Base-by-base conservation (phyloP, 768 basidiomycete species). In the Pisolithus microcarpus region DNA sequence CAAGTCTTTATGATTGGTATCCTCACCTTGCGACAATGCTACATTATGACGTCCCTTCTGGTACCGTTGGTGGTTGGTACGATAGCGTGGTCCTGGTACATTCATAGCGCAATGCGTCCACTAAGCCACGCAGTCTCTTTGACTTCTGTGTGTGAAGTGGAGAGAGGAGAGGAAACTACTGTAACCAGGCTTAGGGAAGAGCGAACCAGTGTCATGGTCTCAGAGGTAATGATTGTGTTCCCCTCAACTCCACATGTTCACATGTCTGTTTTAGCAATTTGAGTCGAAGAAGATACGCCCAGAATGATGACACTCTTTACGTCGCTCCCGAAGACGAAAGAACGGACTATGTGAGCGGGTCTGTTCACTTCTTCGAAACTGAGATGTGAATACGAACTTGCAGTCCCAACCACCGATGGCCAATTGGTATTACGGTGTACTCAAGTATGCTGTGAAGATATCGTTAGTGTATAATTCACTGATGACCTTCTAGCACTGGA, bases 381-480 rank as follows among this genome's bases (percentile, higher is more conserved):
- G 38, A 4, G 5, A 40, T 30, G 19, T 2, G 38, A n/a, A 16
- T 18, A 51, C 61, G 43, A 66, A 49, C 1, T 34, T 26, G 2
- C 59, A 93, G 87, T 92, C 91, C 0, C 95, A 98, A 66, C 94
- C 95, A 0, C 95, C 95, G 0, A 93, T 98, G 90, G 85, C 87
- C 13, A 91, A 91, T 59, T 94, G 91, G 83, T 97, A 91, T 65
- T 78, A 77, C 40, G 95, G 95, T 0, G 91, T 98, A 19, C 73
- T 98, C 13, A 95, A 95, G 90, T 91, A 64, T 58, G 74, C 59
- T 21, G 5, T 34, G 18, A 21, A 11, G 10, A 16, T 38, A 26
- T 1, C 24, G 34, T 18, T 31, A 13, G 7, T 23, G 5, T 15
- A 10, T 19, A 42, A 60, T 11, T 4, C 52, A n/a, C 37, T 51